phyloP scores from a whole-genome alignment of 1,284 basidiomycete species.

The Ceratobasidium sp. region DNA sequence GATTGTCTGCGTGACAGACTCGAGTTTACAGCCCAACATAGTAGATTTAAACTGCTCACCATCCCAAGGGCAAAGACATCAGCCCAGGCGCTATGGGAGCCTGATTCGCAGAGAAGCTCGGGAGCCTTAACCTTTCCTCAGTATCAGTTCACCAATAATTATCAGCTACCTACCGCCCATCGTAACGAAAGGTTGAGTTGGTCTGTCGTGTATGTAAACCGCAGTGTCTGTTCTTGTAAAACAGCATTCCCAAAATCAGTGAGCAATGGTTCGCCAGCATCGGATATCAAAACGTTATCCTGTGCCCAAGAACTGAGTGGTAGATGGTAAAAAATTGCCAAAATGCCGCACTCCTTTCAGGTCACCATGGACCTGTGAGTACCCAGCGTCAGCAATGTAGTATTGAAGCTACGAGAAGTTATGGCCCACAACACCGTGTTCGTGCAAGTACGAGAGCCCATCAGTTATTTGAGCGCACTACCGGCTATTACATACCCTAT shows the following conservation, averaged over 20 bases:
- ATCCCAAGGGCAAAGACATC: slow-evolving; percentile 24
- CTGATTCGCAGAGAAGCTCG: not conserved
- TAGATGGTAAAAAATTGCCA: not conserved
- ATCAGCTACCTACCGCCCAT: slow-evolving; percentile 5
- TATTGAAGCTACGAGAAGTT: not conserved
- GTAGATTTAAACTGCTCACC: not conserved
- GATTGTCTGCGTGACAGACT: not conserved
- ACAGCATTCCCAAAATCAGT: slow-evolving; percentile 20
- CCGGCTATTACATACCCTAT: not conserved
- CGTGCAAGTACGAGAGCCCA: slow-evolving; percentile 17
- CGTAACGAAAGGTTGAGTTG: not conserved
- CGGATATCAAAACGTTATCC: slow-evolving; percentile 15
- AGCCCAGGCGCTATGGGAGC: not conserved
- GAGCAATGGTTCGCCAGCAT: not conserved
- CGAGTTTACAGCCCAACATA: too few relatives aligned
- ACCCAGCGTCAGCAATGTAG: not conserved
- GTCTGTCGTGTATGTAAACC: slow-evolving; percentile 4
- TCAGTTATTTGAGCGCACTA: slow-evolving; percentile 5
- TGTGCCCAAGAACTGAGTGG: not conserved
- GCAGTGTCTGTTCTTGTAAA: slow-evolving; percentile 1
- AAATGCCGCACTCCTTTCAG: slow-evolving; percentile 10
- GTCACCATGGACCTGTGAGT: slow-evolving; percentile 15
- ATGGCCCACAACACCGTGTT: not conserved
- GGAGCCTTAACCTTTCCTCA: slow-evolving; percentile 7
- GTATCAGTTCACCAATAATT: not conserved